Evolutionary conservation across 1,284 basidiomycete genomes (phyloP).

Genomic region (Melampsora larici-populina): DNA sequence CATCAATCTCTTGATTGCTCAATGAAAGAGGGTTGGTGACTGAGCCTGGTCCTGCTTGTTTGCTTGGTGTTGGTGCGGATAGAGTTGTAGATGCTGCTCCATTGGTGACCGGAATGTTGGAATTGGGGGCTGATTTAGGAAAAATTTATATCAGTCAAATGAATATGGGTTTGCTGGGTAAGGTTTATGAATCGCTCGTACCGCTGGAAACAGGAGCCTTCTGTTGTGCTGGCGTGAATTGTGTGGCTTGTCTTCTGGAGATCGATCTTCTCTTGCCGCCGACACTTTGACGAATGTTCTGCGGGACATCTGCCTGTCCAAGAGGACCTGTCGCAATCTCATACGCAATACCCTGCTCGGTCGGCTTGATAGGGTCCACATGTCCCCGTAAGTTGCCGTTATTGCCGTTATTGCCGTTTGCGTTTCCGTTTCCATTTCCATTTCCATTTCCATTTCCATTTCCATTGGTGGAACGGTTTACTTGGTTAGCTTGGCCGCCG

Average conservation of each 20-base stretch:
- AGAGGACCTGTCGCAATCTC: slow-evolving; percentile 37
- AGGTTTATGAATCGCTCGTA: not conserved
- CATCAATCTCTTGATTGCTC: not conserved
- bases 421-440: slow-evolving; percentile 24
- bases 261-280: not conserved
- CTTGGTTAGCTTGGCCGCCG: not conserved
- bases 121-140: not conserved
- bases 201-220: not conserved
- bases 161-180: not conserved
- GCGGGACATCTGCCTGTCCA: slow-evolving; percentile 37
- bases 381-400: not conserved
- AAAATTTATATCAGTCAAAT: not conserved
- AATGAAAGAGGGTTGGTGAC: not conserved
- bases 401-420: not conserved
- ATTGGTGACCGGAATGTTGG: not conserved
- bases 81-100: not conserved
- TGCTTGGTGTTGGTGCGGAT: not conserved
- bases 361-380: slow-evolving; percentile 7
- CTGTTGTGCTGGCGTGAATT: not conserved
- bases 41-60: not conserved
- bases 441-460: slow-evolving; percentile 22
- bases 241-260: not conserved
- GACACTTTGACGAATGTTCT: slow-evolving; percentile 1
- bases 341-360: slow-evolving; percentile 14
- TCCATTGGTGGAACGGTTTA: not conserved